A percentile compares a stretch with the other conserved stretches of the same genome.
phyloP scores from a whole-genome alignment of 176 grass and related monocot species.

The Pontederia crassipes region DNA sequence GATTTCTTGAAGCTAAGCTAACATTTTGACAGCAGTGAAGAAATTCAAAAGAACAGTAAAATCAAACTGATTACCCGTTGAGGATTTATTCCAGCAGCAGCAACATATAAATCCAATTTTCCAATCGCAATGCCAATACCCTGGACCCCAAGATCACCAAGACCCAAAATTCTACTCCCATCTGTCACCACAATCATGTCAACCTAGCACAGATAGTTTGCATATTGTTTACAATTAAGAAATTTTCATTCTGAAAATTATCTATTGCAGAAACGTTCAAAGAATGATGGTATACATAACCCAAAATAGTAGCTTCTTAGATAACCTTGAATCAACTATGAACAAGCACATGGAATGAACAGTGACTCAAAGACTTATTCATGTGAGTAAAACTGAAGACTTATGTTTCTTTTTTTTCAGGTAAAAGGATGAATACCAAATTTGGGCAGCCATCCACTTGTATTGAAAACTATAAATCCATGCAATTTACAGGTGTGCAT shows the following conservation, averaged over 20 bases:
- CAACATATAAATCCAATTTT: conserved; percentile 94
- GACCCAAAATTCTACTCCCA: conserved; percentile 96
- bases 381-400: too few species aligned
- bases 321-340: too few species aligned
- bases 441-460: too few species aligned
- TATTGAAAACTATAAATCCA: too few species aligned
- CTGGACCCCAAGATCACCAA: conserved; percentile 96
- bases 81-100: conserved; percentile 98
- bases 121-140: conserved; percentile 95
- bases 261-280: too few species aligned
- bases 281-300: too few species aligned
- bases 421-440: too few species aligned
- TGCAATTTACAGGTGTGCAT: too few species aligned
- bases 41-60: conserved; percentile 8
- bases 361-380: too few species aligned
- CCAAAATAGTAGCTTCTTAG: too few species aligned
- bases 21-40: conserved; percentile 8
- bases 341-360: too few species aligned
- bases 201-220: conserved; percentile 37
- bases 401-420: not conserved
- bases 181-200: conserved; percentile 99
- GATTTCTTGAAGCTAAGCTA: not conserved
- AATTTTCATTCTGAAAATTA: not conserved
- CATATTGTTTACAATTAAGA: not conserved
- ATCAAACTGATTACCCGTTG: conserved; percentile 55